Conservation (phyloP, 2,329 filamentous ascomycete genomes). For the Zasmidium cellare region DNA sequence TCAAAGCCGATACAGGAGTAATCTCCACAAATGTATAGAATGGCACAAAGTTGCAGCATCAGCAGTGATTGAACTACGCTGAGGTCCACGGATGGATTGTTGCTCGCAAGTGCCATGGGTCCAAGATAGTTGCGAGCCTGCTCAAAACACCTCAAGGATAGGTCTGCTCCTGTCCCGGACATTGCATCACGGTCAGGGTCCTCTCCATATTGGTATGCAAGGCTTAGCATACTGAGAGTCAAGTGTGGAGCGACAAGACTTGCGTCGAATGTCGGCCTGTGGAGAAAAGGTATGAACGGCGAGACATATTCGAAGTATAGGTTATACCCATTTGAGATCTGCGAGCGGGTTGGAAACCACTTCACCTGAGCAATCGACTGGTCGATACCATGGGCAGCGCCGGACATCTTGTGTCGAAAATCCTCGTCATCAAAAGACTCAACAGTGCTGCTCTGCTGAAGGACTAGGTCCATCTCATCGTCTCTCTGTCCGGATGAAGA, state of each 20-base stretch:
- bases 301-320: neutral
- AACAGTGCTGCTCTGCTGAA: too few species aligned
- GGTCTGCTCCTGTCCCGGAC: neutral
- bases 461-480: neutral
- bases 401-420: too few species aligned
- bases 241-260: neutral
- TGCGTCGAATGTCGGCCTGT: neutral
- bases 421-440: too few species aligned
- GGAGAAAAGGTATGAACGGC: constrained; percentile 1
- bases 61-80: constrained; percentile 41
- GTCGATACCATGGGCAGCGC: neutral
- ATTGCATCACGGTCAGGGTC: neutral
- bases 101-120: constrained; percentile 1
- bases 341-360: neutral
- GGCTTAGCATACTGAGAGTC: neutral
- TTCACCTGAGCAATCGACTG: neutral
- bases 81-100: constrained; percentile 22
- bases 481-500: neutral
- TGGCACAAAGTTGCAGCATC: constrained; percentile 44
- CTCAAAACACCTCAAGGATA: constrained; percentile 19
- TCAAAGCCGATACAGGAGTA: constrained; percentile 39
- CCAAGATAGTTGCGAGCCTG: constrained; percentile 5
- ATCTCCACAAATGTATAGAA: constrained; percentile 44
- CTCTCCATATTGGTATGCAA: constrained; percentile 1
- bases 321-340: neutral